phyloP scores from a whole-genome alignment of 2,329 filamentous ascomycete species.

The Blastomyces silverae region DNA sequence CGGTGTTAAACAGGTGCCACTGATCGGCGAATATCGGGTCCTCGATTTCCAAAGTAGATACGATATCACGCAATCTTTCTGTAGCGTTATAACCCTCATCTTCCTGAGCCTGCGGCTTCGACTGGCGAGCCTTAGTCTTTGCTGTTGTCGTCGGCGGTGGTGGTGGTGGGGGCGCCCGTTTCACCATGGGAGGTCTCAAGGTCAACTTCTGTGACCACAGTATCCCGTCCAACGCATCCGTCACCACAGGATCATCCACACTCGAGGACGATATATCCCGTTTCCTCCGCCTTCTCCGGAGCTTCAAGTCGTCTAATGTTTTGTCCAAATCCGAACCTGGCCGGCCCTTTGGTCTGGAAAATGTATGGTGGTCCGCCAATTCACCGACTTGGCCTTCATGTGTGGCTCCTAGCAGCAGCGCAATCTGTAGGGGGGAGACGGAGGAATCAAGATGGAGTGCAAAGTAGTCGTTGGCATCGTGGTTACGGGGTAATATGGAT shows the following conservation, averaged over 20 bases:
- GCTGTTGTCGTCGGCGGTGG: constrained; percentile 11
- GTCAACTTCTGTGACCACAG: constrained; percentile 73
- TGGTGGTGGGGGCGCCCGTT: constrained; percentile 45
- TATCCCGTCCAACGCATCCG: constrained; percentile 64
- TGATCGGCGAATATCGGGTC: constrained; percentile 92
- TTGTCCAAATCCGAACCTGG: constrained; percentile 50
- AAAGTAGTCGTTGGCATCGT: constrained; percentile 83
- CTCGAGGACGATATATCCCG: constrained; percentile 36
- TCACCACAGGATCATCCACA: constrained; percentile 20
- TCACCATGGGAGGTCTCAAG: constrained; percentile 55
- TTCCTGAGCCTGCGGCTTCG: constrained; percentile 9
- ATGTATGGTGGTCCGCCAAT: constrained; percentile 75
- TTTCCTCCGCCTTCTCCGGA: constrained; percentile 56
- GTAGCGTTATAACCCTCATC: constrained; percentile 45
- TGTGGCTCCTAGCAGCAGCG: constrained; percentile 62
- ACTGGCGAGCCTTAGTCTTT: constrained; percentile 15
- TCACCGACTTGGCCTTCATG: constrained; percentile 77
- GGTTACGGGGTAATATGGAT: constrained; percentile 57
- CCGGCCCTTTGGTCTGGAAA: constrained; percentile 56
- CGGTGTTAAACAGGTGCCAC: constrained; percentile 87
- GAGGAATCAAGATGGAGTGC: constrained; percentile 71
- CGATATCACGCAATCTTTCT: constrained; percentile 54
- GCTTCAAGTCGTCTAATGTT: constrained; percentile 48
- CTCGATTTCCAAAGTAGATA: constrained; percentile 61
- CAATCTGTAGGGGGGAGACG: constrained; percentile 56